Evolutionary conservation across 2,329 filamentous ascomycete species (phyloP), one percentile per base, ranked within the genome.

Genomic region (Phaeomoniella chlamydospora): DNA sequence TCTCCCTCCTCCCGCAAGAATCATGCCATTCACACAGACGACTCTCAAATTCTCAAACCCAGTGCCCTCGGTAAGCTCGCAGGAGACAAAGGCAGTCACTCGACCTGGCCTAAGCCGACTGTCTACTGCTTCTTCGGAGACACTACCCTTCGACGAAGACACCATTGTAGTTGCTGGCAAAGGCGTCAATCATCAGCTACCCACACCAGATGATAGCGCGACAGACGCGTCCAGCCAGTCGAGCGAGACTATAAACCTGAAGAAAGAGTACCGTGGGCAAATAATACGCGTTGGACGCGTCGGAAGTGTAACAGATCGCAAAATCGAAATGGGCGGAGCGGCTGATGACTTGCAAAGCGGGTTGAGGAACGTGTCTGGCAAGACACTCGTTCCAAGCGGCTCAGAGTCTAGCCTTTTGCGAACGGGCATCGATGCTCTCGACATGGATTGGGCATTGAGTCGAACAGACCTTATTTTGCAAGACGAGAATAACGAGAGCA

Each of bases 381-480:
- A 54, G 36, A 43, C 56, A 55, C 34, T 65, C 53, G 56, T 67
- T 57, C 46, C 59, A 55, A 51, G 44, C 37, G 47, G 48, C 36
- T 51, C 56, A 9, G 53, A 53, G 18, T 50, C 51, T 18, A 55
- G 53, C 13, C 47, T 54, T 37, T 44, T 59, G 22, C 55, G 56
- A 32, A 52, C 61, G 40, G 58, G 59, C 42, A 54, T 61, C 39
- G 53, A 56, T 16, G 55, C 57, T 16, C 57, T 62, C 45, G 56
- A 64, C 30, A 38, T 52, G 29, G 40, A 42, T 10, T 53, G 52
- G 53, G 43, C 42, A 19, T 43, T 51, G 43, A 44, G 37, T 29
- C 37, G 41, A 13, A 37, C 41, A 36, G 44, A 16, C 16, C 17
- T 9, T 29, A 18, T 17, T 18, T 37, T 13, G 32, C 37, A 9